Evolutionary conservation across 352 stramenopile species (phyloP), one percentile per base, ranked within the genome.

Genomic region (Pythium brachiatum): DNA sequence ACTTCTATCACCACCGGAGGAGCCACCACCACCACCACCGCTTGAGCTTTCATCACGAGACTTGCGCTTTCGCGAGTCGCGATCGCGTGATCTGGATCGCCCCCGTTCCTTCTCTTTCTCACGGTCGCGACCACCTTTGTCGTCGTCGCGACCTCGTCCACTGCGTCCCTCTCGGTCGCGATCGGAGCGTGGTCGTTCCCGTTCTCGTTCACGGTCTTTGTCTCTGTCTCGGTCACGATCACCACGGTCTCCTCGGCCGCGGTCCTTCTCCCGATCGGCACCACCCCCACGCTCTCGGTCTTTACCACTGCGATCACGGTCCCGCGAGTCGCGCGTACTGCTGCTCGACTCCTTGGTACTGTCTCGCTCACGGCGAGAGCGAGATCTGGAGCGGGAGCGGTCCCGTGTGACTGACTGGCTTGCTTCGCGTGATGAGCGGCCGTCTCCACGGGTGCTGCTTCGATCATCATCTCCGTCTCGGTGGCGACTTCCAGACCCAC

Each of bases 1-100:
- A n/a, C 23, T 50, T 12, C 65, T 44, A 41, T 62, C 70, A 51
- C 60, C 57, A 9, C 52, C 34, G 1, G 51, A 53, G 7, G 31
- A 34, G 36, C 34, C 36, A 44, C 36, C 36, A 21, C 36, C 36
- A 12, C 69, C 62, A 2, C 62, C 54, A 36, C 71, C 55, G 44
- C 50, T 38, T 27, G 57, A 59, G 50, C 69, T 78, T 43, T 88
- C 78, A 7, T 90, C 81, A 7, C 83, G 76, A 25, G 65, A 73
- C 50, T 79, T 83, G 13, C 81, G 79, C 60, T 90, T 90, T 18
- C 80, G 74, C 29, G 79, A 79, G 61, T 90, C 83, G 57, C 79
- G 80, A 34, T 91, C 82, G 25, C 81, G 72, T n/a, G 77, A 78
- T 41, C 79, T 66, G 20, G 76, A 84, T 1, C 76, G 76, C n/a